Base-by-base conservation (phyloP, 768 basidiomycete species). In the Tephrocybe rancida region DNA sequence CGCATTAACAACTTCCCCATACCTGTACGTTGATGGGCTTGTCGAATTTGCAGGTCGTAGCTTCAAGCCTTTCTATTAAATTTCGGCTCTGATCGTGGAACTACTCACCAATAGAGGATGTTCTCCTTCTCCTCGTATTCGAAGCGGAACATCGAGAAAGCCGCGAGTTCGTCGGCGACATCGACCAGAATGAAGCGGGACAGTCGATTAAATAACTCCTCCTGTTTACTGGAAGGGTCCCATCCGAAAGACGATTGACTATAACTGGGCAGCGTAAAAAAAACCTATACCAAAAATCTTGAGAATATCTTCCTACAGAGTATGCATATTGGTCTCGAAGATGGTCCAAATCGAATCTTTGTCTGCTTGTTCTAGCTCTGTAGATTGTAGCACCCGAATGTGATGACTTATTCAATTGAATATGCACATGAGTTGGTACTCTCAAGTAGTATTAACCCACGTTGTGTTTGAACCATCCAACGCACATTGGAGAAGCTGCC, bases 11-110 rank as follows among this genome's bases (percentile, higher is more conserved):
- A 60, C 53, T 68, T 80, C 0, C 91, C 92, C 0, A 90, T 66
- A 2, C 91, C 89, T 24, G 64, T 65, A 4, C 86, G 73, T 54
- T 76, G 79, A 13, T 61, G 67, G 1, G 59, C 41, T 32, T 67
- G 44, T 0, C 73, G 67, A 2, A 92, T 79, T 61, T 94, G 91
- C 3, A 92, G 68, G 47, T 94, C 92, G 64, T 94, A 94, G 64
- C 91, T 93, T 37, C 52, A 9, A 47, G 52, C 19, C 16, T 6
- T 29, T 14, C 47, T 29, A 14, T 43, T 44, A 10, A 38, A 9
- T 38, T 26, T 14, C 14, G n/a, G n/a, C 3, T 6, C 24, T 32
- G 13, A 32, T 32, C 30, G 13, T 38, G 18, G 38, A 34, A 19
- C 41, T 37, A 60, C 67, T 24, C 60, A 90, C 91, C 90, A 92